Evolutionary conservation across 1,284 basidiomycete genomes (phyloP), one percentile per base, ranked within the genome.

Genomic region (Ustilago esculenta): DNA sequence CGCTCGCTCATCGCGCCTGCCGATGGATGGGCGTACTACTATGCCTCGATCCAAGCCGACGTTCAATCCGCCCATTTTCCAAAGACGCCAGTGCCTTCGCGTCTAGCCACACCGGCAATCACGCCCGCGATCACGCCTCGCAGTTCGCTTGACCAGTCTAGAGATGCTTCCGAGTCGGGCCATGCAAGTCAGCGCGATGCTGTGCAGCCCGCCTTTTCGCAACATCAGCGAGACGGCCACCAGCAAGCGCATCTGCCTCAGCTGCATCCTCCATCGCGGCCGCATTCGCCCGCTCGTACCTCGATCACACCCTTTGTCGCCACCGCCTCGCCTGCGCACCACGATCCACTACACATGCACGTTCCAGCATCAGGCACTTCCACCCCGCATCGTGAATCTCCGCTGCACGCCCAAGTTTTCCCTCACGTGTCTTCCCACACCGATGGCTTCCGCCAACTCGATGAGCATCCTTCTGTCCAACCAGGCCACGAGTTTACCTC

Each of bases 1-100:
- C 39, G 66, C 9, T 47, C 36, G 7, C 29, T 81, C 12, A 50
- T 80, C 7, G 86, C 86, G 12, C 84, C 88, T 7, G 86, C 87
- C 6, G 85, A 89, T 64, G 90, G 90, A 8, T 85, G 90, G 85
- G 83, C 83, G 6, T 83, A 87, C 46, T 91, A 90, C 77, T 82
- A 80, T 53, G 59, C 51, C 20, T 59, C 70, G 21, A 71, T 78
- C 48, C 47, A 68, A 27, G 53, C 61, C 7, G 76, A 78, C 44
- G 51, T 78, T 18, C 45, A 50, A 5, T 55, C 49, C 1, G 55
- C 54, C 0, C 70, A 74, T 51, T 73, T 76, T 29, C 66, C 65
- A 9, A 64, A 51, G 23, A 67, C 73, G 12, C 73, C 73, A 3
- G 53, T 67, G n/a, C 65, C 57, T 4, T 68, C 71, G 8, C 59